Conservation (phyloP, 805 yeast species). For the Wickerhamomyces canadensis region DNA sequence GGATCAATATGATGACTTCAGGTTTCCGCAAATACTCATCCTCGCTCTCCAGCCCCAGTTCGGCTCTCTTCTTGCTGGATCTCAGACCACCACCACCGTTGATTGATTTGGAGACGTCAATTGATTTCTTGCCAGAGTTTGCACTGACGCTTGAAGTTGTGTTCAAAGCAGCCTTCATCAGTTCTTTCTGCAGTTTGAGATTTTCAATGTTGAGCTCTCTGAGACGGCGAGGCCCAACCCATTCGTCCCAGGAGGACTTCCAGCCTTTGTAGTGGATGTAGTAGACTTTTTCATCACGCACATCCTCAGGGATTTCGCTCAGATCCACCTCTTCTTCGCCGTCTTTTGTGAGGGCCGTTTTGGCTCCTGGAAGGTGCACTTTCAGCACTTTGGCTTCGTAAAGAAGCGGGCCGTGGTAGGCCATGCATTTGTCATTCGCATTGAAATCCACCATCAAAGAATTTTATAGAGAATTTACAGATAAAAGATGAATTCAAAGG, state of each 20-base stretch:
- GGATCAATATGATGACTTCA: conserved; percentile 51
- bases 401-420: conserved; percentile 85
- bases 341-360: conserved; percentile 35
- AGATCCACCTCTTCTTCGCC: conserved; percentile 28
- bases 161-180: conserved; percentile 43
- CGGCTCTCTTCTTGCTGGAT: conserved; percentile 25
- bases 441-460: conserved; percentile 3
- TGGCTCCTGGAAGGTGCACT: conserved; percentile 49
- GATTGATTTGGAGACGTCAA: conserved; percentile 11
- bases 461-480: no score
- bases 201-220: conserved; percentile 67
- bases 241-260: conserved; percentile 95
- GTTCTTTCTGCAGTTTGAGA: conserved; percentile 52
- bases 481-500: no score
- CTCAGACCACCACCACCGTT: conserved; percentile 7
- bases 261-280: conserved; percentile 91
- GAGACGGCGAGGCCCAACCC: conserved; percentile 74
- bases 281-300: conserved; percentile 39
- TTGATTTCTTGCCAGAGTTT: conserved; percentile 10
- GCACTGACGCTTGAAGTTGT: conserved; percentile 20
- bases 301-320: conserved; percentile 29
- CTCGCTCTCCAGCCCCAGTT: conserved; percentile 27
- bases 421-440: conserved; percentile 46
- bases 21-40: conserved; percentile 22
- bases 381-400: conserved; percentile 82